Conservation (phyloP, 2,329 filamentous ascomycete species). For the Eutypa lata region DNA sequence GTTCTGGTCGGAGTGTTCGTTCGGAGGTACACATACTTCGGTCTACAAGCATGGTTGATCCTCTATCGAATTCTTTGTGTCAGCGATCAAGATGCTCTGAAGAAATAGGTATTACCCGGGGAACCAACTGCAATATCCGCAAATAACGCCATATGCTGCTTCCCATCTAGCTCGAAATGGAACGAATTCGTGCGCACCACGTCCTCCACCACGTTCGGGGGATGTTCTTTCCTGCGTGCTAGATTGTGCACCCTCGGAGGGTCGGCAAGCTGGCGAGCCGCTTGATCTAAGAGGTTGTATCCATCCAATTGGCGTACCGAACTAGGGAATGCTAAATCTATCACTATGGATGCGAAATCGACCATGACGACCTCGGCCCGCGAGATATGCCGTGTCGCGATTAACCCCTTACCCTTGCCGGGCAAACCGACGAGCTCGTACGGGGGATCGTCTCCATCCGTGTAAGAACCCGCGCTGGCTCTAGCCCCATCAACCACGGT, state of each 20-base stretch:
- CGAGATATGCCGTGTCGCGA: constrained; percentile 30
- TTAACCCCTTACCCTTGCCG: constrained; percentile 31
- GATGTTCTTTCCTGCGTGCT: constrained; percentile 21
- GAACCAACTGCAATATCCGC: constrained; percentile 19
- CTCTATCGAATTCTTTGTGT: constrained; percentile 9
- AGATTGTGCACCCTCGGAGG: constrained; percentile 25
- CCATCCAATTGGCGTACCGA: constrained; percentile 25
- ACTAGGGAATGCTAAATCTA: constrained; percentile 27
- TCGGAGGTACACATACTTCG: constrained; percentile 26
- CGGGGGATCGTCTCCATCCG: constrained; percentile 5
- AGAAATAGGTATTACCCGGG: neutral
- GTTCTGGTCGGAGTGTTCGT: neutral
- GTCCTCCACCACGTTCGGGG: constrained; percentile 30
- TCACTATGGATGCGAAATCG: constrained; percentile 30
- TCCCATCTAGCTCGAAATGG: constrained; percentile 21
- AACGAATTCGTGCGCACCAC: constrained; percentile 34
- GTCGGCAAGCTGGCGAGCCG: constrained; percentile 25
- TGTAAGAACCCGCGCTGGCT: too few relatives aligned
- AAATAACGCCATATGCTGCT: constrained; percentile 22
- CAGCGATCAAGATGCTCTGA: too few relatives aligned
- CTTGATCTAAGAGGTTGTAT: constrained; percentile 25
- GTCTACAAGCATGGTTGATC: constrained; percentile 33
- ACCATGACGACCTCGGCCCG: constrained; percentile 33
- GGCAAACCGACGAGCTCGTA: constrained; percentile 27
- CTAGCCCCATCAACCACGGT: neutral